Evolutionary conservation across 495 filamentous ascomycete species (phyloP), one percentile per base, ranked within the genome.

Genomic region (Lasiosphaeris hirsuta): DNA sequence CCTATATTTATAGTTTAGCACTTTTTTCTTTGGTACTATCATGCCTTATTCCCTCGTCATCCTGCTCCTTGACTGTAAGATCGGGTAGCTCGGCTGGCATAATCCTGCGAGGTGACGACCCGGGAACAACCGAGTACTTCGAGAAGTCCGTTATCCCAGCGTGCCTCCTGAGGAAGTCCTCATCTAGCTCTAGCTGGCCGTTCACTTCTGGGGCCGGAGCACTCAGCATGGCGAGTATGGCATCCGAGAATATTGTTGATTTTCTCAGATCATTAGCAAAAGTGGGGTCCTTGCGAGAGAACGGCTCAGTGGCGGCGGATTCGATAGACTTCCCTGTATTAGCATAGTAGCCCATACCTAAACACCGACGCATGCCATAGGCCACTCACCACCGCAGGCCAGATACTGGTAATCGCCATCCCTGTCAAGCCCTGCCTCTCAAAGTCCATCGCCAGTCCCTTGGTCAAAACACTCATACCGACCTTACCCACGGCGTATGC

Each of bases 401-500:
- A 96, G 10, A 94, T 81, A 60, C 88, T 87, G 0, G 85, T 90
- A 47, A 93, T 84, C 4, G 87, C 87, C 89, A 94, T 90, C 14
- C 33, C 78, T 8, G 47, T 70, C 47, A 79, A 75, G 6, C 78
- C 86, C 61, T 92, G 80, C 50, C 90, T 66, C 56, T 84, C 74
- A 66, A 89, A 90, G 64, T 96, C 90, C 87, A 94, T 90, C 2
- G 85, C 90, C 18, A 95, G 71, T 3, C 90, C 90, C 61, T 89
- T 89, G 0, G 87, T 88, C 38, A 95, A 63, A 13, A 92, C 87
- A 68, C 82, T 86, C 90, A 96, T 96, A 13, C 77, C 88, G 13
- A 92, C 83, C 66, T 96, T 96, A 50, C 89, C 88, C 78, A 94
- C 86, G 0, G 90, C 90, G 73, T 95, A 95, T 14, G 86, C 89